Base-by-base conservation (phyloP, 331 rosid species). In the Malus hybrid region DNA sequence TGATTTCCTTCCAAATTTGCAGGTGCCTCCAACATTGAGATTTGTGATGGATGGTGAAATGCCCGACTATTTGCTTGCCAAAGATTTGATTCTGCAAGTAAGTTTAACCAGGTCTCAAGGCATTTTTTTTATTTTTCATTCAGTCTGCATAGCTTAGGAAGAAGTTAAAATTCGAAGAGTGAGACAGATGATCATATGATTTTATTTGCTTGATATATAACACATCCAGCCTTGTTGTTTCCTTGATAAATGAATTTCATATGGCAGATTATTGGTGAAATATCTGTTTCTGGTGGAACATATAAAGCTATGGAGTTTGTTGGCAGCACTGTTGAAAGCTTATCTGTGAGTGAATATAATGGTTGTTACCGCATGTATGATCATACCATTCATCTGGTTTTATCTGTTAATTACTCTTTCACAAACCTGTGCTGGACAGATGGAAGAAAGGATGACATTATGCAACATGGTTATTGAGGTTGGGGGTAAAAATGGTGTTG, bases 381-480 rank as follows among this genome's bases (percentile, higher is more conserved):
- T 54, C 19, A 28, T 54, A 31, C 54, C 55, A 65, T 67, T 34
- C 66, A 32, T 69, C 54, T 73, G 46, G 29, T 65, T 48, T 11
- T 69, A 28, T 20, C 9, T 36, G 31, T 70, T 70, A 56, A 31
- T 34, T 28, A 39, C 14, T 28, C 73, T 78, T 69, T 60, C 56
- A 69, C 61, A 32, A 22, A 39, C 31, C 70, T 76, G 42, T 66
- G 22, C 69, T 87, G 70, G 78, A 66, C 76, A 94, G 99, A 94
- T 94, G 97, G 99, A 94, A 79, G 99, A 94, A 70, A 86, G 99
- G 72, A 94, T 94, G 97, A 94, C 99, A 50, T 78, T 94, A 71
- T 94, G 99, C 91, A 94, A 92, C 87, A 92, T 94, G 99, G 99
- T 87, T 71, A 90, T 94, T 52, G 99, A 94, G 89, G 99, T 97